Base-by-base conservation (phyloP, 176 grass and related monocot species). In the Cenchrus fungigraminus region DNA sequence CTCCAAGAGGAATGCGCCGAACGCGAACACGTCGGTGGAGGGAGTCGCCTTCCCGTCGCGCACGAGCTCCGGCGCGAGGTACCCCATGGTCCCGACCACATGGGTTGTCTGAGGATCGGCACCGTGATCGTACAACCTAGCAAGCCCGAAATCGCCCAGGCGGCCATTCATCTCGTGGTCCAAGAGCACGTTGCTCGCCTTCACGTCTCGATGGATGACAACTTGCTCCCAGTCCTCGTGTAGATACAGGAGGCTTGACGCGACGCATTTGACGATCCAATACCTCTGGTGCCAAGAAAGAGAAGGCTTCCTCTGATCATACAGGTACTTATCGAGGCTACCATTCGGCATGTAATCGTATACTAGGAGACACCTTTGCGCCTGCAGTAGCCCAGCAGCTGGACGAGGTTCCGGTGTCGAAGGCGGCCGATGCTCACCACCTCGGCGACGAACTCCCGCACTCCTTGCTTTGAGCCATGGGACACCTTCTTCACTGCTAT, bases 171-270 rank as follows among this genome's bases (percentile, higher is more conserved):
- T 70, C 19, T 85, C 83, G 1, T 1, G 4, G 88, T 90, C 88
- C 2, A 90, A 57, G 16, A 90, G 79, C 25, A 90, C 79, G 52
- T 90, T 90, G 88, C 88, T 79, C 0, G 84, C 84, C 59, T 90
- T 90, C 0, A 90, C 56, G 28, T 90, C 88, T 17, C 88, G 66
- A 28, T 90, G 88, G n/a, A 90, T 74, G 1, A 86, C 83, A 0
- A 82, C 43, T 12, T 90, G 54, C 88, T 90, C 88, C 88, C 88
- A 86, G 8, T 74, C 88, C 29, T 89, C 87, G 52, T 89, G 87
- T 0, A 89, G 70, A 8, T 89, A 89, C 13, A 89, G 14, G 0
- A 89, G 63, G 43, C 82, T 54, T 0, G 87, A 32, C 2, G 87
- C 87, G 1, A 89, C 82, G 8, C 77, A 77, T 15, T 61, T 85